phyloP scores from a whole-genome alignment of 306 rosid genomes.

The Trifolium dubium region DNA sequence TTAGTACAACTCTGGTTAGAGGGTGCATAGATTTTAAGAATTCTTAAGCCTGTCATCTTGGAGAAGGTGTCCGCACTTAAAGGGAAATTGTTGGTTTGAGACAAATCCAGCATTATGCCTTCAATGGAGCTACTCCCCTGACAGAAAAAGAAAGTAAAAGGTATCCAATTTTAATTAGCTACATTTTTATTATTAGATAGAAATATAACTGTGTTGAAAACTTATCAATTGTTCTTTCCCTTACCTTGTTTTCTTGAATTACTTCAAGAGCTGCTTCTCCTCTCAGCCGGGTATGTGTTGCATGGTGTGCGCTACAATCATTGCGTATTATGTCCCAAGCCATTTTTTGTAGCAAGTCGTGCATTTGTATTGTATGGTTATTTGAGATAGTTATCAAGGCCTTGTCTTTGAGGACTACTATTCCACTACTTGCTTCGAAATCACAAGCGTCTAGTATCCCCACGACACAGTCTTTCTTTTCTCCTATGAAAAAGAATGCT shows the following conservation, averaged over 20 bases:
- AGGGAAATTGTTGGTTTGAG: neutral
- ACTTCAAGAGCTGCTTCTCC: constrained; percentile 21
- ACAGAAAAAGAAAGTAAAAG: neutral
- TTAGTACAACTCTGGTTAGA: neutral
- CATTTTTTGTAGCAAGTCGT: constrained; percentile 42
- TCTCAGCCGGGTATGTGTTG: constrained; percentile 24
- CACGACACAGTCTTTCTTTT: neutral
- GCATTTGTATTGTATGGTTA: constrained; percentile 37
- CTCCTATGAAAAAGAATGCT: constrained; percentile 38
- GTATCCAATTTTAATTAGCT: neutral
- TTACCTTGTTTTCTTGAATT: constrained; percentile 30
- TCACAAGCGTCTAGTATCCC: constrained; percentile 39
- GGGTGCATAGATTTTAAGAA: constrained; percentile 2
- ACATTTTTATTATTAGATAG: too few species aligned
- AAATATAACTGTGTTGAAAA: neutral
- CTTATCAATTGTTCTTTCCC: neutral
- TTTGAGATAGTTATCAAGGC: constrained; percentile 40
- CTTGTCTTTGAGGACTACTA: constrained; percentile 28
- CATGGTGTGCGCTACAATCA: neutral
- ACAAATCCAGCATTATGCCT: constrained; percentile 30
- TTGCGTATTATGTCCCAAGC: constrained; percentile 21
- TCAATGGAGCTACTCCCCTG: constrained; percentile 6
- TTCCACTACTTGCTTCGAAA: constrained; percentile 20
- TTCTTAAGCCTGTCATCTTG: constrained; percentile 28
- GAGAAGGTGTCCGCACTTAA: neutral